Conservation (phyloP, 768 basidiomycete genomes). For the Clavaria fumosa region DNA sequence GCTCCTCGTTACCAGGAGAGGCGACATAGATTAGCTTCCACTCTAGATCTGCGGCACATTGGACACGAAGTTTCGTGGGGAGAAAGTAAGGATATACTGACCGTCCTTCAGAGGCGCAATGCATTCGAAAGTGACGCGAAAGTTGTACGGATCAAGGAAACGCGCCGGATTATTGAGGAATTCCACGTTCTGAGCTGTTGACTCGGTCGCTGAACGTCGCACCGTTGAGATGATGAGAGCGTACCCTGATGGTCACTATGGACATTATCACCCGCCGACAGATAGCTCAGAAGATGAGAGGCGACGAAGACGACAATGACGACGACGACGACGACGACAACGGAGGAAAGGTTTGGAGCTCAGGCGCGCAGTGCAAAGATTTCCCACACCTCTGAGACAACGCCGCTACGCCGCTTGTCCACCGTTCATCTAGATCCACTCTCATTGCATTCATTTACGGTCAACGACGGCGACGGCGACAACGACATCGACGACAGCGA, state of each 20-base stretch:
- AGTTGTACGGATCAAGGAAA: slow-evolving; percentile 82
- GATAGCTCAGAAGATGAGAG: too few species aligned
- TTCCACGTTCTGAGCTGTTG: slow-evolving; percentile 40
- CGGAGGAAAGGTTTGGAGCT: too few species aligned
- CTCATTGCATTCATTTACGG: too few species aligned
- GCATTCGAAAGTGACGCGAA: slow-evolving; percentile 95
- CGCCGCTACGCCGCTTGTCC: too few species aligned
- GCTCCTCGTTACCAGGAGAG: slow-evolving; percentile 77
- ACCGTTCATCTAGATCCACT: too few species aligned
- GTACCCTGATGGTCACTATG: slow-evolving; percentile 52
- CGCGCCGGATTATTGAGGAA: slow-evolving; percentile 88
- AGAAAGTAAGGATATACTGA: slow-evolving; percentile 17
- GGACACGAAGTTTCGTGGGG: neutral
- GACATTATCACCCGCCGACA: slow-evolving; percentile 40
- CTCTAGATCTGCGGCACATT: slow-evolving; percentile 59
- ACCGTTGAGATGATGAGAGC: slow-evolving; percentile 11
- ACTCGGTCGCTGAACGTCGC: neutral
- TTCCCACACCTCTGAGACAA: too few species aligned
- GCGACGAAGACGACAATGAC: too few species aligned
- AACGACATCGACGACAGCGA: too few species aligned
- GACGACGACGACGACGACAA: too few species aligned
- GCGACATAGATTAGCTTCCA: slow-evolving; percentile 98
- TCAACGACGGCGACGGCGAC: too few species aligned
- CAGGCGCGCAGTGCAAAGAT: too few species aligned
- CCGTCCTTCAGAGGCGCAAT: slow-evolving; percentile 85